phyloP scores from a whole-genome alignment of 2,329 filamentous ascomycete species.

The Cladosporium halotolerans region DNA sequence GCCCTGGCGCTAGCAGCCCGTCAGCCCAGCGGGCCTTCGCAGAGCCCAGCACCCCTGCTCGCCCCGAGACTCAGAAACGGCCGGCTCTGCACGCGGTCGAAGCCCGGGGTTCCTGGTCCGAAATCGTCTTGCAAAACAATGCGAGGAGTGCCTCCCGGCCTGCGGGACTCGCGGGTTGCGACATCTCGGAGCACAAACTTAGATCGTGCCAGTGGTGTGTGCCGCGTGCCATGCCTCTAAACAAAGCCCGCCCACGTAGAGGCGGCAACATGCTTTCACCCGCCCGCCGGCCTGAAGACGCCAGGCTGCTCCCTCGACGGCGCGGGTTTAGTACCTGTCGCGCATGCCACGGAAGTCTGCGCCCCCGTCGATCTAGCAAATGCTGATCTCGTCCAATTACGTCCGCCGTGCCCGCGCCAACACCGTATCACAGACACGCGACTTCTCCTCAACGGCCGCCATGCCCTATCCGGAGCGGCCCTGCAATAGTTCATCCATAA shows the following conservation, averaged over 20 bases:
- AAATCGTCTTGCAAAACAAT: neutral
- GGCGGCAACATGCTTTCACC: too few relatives aligned
- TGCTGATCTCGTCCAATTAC: conserved; percentile 7
- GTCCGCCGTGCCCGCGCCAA: conserved; percentile 8
- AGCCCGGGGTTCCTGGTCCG: neutral
- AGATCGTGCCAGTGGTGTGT: too few relatives aligned
- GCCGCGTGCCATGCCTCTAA: too few relatives aligned
- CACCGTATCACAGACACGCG: conserved; percentile 10
- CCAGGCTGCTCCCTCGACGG: neutral
- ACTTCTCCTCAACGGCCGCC: conserved; percentile 12
- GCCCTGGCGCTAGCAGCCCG: too few relatives aligned
- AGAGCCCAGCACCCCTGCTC: too few relatives aligned
- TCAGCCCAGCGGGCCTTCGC: too few relatives aligned
- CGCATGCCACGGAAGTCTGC: neutral
- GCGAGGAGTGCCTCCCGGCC: neutral
- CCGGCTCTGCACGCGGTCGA: neutral
- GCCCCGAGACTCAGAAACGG: neutral
- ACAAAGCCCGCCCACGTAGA: too few relatives aligned
- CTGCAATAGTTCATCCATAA: conserved; percentile 9
- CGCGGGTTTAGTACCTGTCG: neutral
- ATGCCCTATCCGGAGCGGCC: conserved; percentile 9
- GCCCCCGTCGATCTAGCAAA: conserved; percentile 8
- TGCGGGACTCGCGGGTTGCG: neutral
- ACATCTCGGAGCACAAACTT: too few relatives aligned
- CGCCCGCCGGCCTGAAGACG: neutral